Evolutionary conservation across 1,284 basidiomycete species (phyloP), one percentile per base, ranked within the genome.

Genomic region (Sporisorium iseilematis-ciliati): DNA sequence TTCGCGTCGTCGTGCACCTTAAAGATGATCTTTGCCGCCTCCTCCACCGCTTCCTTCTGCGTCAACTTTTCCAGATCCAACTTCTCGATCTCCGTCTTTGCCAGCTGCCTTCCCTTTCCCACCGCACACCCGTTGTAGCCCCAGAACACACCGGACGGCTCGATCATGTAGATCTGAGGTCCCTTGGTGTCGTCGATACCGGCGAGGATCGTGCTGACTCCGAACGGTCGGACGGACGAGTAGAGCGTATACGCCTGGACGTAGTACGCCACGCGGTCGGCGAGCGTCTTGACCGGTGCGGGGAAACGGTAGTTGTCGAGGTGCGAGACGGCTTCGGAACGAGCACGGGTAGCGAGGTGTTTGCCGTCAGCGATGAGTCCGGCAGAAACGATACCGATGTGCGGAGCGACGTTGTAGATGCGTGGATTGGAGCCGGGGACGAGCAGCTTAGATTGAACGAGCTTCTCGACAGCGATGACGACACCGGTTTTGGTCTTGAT

Each of bases 81-180:
- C 87, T 99, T 99, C 87, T 99, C 97, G 58, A 99, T 88, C 86
- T 99, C 97, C 2, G 96, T 99, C 89, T 97, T 98, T 20, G 97
- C 97, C 70, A 99, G 88, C 82, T 97, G 95, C 68, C 93, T 91
- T 21, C 97, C 97, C 86, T 99, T 99, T 59, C 97, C 97, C 20
- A 97, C 91, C 8, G 97, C 97, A 40, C 78, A 82, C 2, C 82
- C 84, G 52, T 83, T 75, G 77, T 85, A 85, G 48, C 84, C 93
- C 86, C 92, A 93, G 86, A 91, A 95, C 25, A 97, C 91, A 40
- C 97, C 97, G 78, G 93, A 95, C 2, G 97, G 97, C 86, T 99
- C 97, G 59, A 99, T 89, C 70, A 97, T 91, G 87, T 91, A 97
- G 29, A 99, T 88, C 57, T 90, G 88, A 56, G 97, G 95, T 3